Evolutionary conservation across 441 rosid species (phyloP).

Genomic region (Sinapis alba): DNA sequence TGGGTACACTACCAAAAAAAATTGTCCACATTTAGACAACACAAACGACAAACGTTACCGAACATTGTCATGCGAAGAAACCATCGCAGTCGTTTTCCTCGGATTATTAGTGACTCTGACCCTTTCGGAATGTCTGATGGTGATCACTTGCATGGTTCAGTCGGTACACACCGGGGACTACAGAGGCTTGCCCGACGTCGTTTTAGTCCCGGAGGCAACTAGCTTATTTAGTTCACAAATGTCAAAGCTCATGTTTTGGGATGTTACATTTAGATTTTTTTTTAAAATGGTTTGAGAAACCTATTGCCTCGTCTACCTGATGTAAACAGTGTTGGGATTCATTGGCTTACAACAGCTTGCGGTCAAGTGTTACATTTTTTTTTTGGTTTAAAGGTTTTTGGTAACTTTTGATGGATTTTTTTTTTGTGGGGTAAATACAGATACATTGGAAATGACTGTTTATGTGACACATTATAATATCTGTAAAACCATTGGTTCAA

Average conservation of each 20-base stretch:
- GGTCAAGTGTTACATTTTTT: neutral
- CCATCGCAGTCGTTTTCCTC: neutral
- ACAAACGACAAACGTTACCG: neutral
- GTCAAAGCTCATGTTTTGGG: neutral
- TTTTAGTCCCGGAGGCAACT: constrained; percentile 29
- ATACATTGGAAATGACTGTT: too few relatives aligned
- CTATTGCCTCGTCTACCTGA: neutral
- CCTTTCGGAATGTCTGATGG: constrained; percentile 44
- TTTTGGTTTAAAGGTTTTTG: neutral
- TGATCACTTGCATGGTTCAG: constrained; percentile 38
- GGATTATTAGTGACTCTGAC: constrained; percentile 31
- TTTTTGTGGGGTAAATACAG: too few relatives aligned
- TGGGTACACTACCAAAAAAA: constrained; percentile 37
- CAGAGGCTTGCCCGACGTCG: neutral
- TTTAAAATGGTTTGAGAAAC: neutral
- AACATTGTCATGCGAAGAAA: neutral
- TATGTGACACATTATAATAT: too few relatives aligned
- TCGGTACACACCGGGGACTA: constrained; percentile 1
- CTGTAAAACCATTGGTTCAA: too few relatives aligned
- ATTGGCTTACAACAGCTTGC: neutral
- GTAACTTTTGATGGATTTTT: too few relatives aligned
- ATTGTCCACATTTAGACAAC: neutral
- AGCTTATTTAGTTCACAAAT: neutral
- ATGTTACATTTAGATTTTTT: neutral
- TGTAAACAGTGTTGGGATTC: neutral